These are phyloP conservation scores for Tulasnella sp. DNA, from an alignment of 768 basidiomycete genomes.

Conservation along the genomic window DNA sequence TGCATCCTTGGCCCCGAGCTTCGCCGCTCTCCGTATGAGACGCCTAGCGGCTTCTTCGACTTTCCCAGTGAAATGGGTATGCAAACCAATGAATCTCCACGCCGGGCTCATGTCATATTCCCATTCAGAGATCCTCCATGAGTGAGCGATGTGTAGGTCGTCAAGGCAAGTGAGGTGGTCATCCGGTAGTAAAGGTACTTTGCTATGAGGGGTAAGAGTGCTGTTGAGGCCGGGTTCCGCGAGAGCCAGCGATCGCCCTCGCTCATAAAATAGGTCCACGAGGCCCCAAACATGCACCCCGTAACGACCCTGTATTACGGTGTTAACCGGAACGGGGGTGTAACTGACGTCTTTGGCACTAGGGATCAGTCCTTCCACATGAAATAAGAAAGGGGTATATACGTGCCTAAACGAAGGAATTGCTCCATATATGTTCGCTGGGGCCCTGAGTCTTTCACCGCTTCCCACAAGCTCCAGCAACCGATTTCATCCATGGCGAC, in stretches of 20 bases:
- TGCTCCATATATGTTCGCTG: background rate
- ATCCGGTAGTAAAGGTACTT: conserved; percentile 17
- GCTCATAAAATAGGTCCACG: conserved; percentile 17
- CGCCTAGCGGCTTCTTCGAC: conserved; percentile 8
- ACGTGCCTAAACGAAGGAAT: background rate
- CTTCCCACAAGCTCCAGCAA: conserved; percentile 12
- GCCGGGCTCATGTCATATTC: conserved; percentile 20
- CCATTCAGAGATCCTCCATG: conserved; percentile 9
- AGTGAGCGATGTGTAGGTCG: conserved; percentile 17
- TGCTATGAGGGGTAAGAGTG: background rate
- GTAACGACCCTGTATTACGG: background rate
- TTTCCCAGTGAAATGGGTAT: background rate
- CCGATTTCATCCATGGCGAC: conserved; percentile 6
- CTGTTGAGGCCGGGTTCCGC: background rate
- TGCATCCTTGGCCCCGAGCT: no score
- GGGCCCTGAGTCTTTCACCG: background rate
- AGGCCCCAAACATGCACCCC: conserved; percentile 19
- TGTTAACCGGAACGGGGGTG: background rate
- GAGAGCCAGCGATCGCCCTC: conserved; percentile 13
- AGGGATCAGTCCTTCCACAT: background rate
- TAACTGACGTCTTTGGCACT: background rate
- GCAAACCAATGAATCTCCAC: conserved; percentile 20
- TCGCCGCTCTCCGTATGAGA: no score
- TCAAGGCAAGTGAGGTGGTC: conserved; percentile 21
- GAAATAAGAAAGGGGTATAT: background rate